Evolutionary conservation across 2,329 filamentous ascomycete species (phyloP).

Genomic region (Trichocomaceae sp.): DNA sequence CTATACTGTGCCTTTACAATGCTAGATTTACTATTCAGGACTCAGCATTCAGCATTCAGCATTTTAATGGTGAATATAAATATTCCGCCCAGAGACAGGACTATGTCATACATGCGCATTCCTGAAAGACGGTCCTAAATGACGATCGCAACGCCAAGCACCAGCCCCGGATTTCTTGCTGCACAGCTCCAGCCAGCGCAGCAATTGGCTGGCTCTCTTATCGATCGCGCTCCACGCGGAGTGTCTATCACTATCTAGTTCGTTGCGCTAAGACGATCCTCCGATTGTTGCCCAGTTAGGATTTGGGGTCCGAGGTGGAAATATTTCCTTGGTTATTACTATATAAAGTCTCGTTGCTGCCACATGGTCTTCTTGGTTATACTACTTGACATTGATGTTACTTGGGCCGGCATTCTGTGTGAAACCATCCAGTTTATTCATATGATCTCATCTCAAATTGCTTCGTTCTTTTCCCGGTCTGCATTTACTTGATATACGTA

Average conservation of each 20-base stretch:
- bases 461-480: background rate
- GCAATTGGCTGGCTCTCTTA: background rate
- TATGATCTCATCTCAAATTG: background rate
- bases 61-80: too few relatives aligned
- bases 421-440: too few relatives aligned
- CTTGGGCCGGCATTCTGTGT: background rate
- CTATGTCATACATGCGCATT: too few relatives aligned
- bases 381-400: background rate
- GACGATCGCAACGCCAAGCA: conserved; percentile 7
- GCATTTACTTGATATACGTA: too few relatives aligned
- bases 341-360: background rate
- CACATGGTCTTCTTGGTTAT: background rate
- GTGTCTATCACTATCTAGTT: background rate
- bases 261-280: background rate
- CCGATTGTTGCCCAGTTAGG: background rate
- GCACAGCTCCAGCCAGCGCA: background rate
- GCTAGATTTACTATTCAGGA: too few relatives aligned
- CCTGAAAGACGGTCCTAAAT: background rate
- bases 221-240: background rate
- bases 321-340: background rate
- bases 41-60: too few relatives aligned
- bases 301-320: background rate
- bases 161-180: background rate
- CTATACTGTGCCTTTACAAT: too few relatives aligned
- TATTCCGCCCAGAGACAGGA: too few relatives aligned